Evolutionary conservation across 768 basidiomycete genomes (phyloP).

Genomic region (Dentipellis sp.): DNA sequence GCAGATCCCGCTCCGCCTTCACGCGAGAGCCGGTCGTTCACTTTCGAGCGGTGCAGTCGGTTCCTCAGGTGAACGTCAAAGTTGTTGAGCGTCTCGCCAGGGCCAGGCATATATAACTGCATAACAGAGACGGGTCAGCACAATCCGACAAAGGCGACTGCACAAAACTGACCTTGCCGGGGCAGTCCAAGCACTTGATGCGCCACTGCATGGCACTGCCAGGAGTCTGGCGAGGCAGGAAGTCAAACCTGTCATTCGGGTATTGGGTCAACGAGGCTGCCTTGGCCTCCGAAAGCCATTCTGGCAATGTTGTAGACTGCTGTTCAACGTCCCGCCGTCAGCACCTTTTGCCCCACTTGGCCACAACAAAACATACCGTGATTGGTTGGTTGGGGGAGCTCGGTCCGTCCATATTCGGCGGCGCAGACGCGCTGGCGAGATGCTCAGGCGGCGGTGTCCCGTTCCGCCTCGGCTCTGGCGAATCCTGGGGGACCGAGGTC

Average conservation of each 20-base stretch:
- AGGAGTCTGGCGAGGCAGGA: conserved; percentile 45
- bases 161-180: conserved; percentile 63
- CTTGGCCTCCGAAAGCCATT: conserved; percentile 67
- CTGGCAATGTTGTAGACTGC: conserved; percentile 32
- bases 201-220: conserved; percentile 71
- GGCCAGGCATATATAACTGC: conserved; percentile 9
- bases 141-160: neutral
- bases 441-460: conserved; percentile 7
- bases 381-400: conserved; percentile 7
- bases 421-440: conserved; percentile 9
- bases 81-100: conserved; percentile 55
- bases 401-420: conserved; percentile 4
- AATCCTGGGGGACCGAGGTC: conserved; percentile 14
- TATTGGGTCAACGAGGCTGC: conserved; percentile 61
- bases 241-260: conserved; percentile 76
- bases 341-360: conserved; percentile 1
- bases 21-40: conserved; percentile 42
- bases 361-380: conserved; percentile 3
- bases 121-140: neutral
- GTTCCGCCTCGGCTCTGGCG: no score
- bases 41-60: conserved; percentile 66
- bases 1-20: neutral
- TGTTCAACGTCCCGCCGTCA: conserved; percentile 8
- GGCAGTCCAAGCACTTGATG: conserved; percentile 85
- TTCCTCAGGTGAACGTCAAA: conserved; percentile 92